phyloP scores from a whole-genome alignment of 148 eudicot species.

The Fagopyrum homotropicum region DNA sequence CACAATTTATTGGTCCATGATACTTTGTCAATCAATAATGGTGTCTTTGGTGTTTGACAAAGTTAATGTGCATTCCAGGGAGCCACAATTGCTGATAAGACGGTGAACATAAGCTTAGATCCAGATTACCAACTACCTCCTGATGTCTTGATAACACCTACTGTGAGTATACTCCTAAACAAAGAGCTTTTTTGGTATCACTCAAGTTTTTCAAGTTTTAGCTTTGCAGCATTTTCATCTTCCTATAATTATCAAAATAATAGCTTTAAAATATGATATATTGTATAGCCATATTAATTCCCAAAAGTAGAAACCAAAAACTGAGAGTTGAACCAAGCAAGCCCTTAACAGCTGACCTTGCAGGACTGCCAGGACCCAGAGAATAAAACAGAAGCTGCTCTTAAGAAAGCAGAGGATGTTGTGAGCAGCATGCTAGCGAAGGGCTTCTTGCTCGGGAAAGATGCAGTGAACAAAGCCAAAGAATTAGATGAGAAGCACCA shows the following conservation, averaged over 20 bases:
- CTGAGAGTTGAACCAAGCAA: too few relatives aligned
- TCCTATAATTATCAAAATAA: too few relatives aligned
- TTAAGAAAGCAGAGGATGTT: slow-evolving; percentile 44
- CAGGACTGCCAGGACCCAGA: slow-evolving; percentile 6
- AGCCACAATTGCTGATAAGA: slow-evolving; percentile 74
- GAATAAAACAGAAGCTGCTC: slow-evolving; percentile 24
- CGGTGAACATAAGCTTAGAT: slow-evolving; percentile 52
- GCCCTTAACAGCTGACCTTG: not conserved
- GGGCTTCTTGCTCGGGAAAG: slow-evolving; percentile 49
- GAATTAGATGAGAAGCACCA: slow-evolving; percentile 41
- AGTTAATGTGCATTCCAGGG: slow-evolving; percentile 46
- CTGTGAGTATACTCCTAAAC: not conserved
- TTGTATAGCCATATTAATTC: too few relatives aligned
- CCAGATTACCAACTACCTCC: slow-evolving; percentile 76
- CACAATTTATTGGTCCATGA: not conserved
- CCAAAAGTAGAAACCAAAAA: too few relatives aligned
- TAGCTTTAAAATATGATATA: too few relatives aligned
- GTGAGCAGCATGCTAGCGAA: slow-evolving; percentile 54
- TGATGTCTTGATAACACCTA: not conserved
- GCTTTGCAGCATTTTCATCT: too few relatives aligned
- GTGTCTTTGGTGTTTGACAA: not conserved
- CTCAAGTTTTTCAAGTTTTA: not conserved
- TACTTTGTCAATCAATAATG: not conserved
- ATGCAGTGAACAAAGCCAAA: slow-evolving; percentile 41
- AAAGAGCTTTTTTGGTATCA: too few relatives aligned